Percentiles rank a stretch among this genome's conserved stretches.
Conservation (phyloP, 345 rosid genomes). For the Populus deltoides region DNA sequence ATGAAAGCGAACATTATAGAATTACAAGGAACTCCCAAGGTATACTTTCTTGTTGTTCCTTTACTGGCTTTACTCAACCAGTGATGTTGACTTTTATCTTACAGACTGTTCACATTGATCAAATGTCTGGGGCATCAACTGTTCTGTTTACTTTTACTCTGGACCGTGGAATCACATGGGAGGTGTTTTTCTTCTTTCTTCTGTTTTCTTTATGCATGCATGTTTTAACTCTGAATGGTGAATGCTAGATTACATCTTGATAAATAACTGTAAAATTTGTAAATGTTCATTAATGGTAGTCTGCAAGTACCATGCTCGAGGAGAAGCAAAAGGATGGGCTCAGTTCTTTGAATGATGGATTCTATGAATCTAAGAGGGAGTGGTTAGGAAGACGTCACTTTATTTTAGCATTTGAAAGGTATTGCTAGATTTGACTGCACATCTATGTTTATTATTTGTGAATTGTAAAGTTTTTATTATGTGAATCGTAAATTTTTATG, state of each 20-base stretch:
- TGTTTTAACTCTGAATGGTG: background rate
- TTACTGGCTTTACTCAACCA: slow-evolving; percentile 18
- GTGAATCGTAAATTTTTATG: background rate
- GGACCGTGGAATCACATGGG: slow-evolving; percentile 95
- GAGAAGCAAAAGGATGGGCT: slow-evolving; percentile 80
- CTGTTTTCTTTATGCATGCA: background rate
- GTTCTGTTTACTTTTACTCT: slow-evolving; percentile 81
- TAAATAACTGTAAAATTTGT: background rate
- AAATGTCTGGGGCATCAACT: slow-evolving; percentile 92
- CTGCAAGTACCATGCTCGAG: slow-evolving; percentile 69
- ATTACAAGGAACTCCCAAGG: slow-evolving; percentile 87
- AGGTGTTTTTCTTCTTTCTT: slow-evolving; percentile 40
- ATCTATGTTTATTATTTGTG: background rate
- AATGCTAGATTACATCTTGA: background rate
- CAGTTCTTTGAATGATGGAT: slow-evolving; percentile 81
- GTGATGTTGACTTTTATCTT: slow-evolving; percentile 22
- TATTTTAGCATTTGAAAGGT: slow-evolving; percentile 93
- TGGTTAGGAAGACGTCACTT: slow-evolving; percentile 94
- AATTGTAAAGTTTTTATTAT: background rate
- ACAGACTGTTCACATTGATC: slow-evolving; percentile 96
- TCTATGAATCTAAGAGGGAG: slow-evolving; percentile 94
- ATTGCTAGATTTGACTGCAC: background rate
- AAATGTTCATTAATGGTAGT: slow-evolving; percentile 38
- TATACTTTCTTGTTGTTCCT: slow-evolving; percentile 31
- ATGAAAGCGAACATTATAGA: slow-evolving; percentile 81